Base-by-base conservation (phyloP, 2,329 filamentous ascomycete genomes). In the Didymella pomorum region DNA sequence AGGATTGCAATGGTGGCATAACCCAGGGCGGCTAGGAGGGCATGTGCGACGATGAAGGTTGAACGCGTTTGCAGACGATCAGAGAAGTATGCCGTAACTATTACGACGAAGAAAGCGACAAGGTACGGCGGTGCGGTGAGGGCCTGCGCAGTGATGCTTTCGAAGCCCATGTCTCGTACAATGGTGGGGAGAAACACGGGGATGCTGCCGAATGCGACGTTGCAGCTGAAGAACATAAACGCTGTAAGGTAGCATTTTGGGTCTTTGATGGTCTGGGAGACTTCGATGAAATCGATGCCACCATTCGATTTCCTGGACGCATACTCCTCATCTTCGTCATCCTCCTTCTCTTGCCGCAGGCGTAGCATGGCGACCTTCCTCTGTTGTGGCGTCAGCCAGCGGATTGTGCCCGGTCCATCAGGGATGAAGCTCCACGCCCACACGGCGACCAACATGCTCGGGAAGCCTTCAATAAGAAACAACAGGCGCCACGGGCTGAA, bases 131-230 rank as follows among this genome's bases (percentile, higher is more conserved):
- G 92, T 0, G 91, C 92, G 33, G 89, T 87, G 58, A 96, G 86
- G 6, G 88, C 91, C 82, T 97, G 92, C 0, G 91, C 86, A 2
- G 85, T 79, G 2, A 90, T 78, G 1, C 84, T 77, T 33, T 85
- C 82, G 78, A 92, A 89, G 58, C 90, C 90, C 91, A 96, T 87
- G 59, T 89, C 85, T 59, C 82, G 81, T 45, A 96, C 84, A 62
- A 96, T 92, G 23, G 90, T 92, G 33, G 92, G 92, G 2, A 96
- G 83, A 73, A 96, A 96, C 47, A 95, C 91, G 2, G 93, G 93
- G 73, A 96, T 87, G 21, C 90, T 94, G 70, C 88, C 88, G 80
- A 96, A 97, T 12, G 92, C 90, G 74, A 96, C 89, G 77, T 97
- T 96, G 71, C 90, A 88, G 75, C 89, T 87, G 80, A 96, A 93